Evolutionary conservation across 2,329 filamentous ascomycete genomes (phyloP), one percentile per base, ranked within the genome.

Genomic region (Cladosporium halotolerans): DNA sequence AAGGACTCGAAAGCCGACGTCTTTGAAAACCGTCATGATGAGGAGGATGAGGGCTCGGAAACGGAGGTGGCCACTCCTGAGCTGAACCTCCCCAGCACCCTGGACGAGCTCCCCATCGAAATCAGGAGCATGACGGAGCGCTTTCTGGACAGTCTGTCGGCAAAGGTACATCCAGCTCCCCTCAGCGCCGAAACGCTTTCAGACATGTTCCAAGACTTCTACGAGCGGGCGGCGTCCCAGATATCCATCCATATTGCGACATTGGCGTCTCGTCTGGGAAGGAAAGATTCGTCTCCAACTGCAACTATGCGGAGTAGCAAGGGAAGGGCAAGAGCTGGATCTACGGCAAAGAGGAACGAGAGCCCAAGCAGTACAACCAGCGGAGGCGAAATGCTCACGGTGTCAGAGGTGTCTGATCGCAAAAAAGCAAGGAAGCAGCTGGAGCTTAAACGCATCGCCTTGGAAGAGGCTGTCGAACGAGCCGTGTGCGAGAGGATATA

Each of bases 151-250:
- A 92, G 89, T 6, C 75, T 99, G 23, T 87, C 84, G 45, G 89
- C 89, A 62, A 96, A 88, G 75, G 85, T 95, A 32, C 88, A 96
- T 64, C 82, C 88, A 2, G 84, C 83, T 4, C 93, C 93, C 4
- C 85, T 93, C 1, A 88, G 82, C 43, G 86, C 95, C 65, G 89
- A 95, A 45, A 85, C 81, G 57, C 79, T 97, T 13, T 86, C 90
- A 8, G 79, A 82, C n/a, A 78, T 93, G 50, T 97, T 97, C 67
- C 93, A 99, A 71, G 89, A 95, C 54, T 99, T 97, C 69, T 99
- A 99, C 67, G 75, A 80, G 40, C 80, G 84, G 53, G 89, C 91
- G 18, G 86, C 89, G 9, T 79, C 83, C 2, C 88, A 93, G 62
- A 91, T 97, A 55, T 81, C 83, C 50, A 96, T 89, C 1, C 91